Base-by-base conservation (phyloP, 768 basidiomycete genomes). In the Mycena rebaudengoi region DNA sequence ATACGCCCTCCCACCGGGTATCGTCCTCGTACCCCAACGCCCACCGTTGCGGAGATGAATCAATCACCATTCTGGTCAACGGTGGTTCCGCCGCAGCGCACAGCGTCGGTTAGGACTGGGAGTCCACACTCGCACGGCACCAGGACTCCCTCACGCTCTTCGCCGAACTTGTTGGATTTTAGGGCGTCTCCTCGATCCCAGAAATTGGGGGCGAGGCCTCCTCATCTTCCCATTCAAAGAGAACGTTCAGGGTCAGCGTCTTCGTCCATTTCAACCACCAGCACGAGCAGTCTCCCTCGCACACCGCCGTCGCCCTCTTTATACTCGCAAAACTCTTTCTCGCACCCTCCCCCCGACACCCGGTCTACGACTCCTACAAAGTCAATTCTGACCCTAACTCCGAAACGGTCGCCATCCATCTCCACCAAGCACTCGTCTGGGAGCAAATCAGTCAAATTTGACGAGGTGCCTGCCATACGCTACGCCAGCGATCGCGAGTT, bases 371-470 rank as follows among this genome's bases (percentile, higher is more conserved):
- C 67, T 21, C 69, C 66, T 21, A 65, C 67, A 29, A 88, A 85
- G 70, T 89, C 88, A 5, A 90, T 90, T 59, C 80, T 91, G 40
- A 80, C 86, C 39, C 85, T 81, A 55, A 82, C 80, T 20, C 66
- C 66, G 33, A 68, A 68, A 44, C 54, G 66, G 65, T 79, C 73
- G 60, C 82, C 82, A 23, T 87, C 82, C 39, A 73, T 85, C 50
- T 86, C 85, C 7, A 83, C 79, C 14, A 78, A 76, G 59, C 71
- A 70, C 50, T 80, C 79, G 26, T 53, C 72, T 14, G 39, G 75
- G 7, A 77, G 73, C 66, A 87, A 87, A 54, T 89, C 87, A 32
- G 91, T 92, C 50, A 92, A 89, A 67, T 92, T 91, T 64, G 87
- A 87, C 28, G 88, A 90, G 60, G 78, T 80, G 54, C 89, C 90